These are phyloP conservation scores for Cymodocea nodosa DNA, from an alignment of 116 monocot genomes.

Conservation along the genomic window DNA sequence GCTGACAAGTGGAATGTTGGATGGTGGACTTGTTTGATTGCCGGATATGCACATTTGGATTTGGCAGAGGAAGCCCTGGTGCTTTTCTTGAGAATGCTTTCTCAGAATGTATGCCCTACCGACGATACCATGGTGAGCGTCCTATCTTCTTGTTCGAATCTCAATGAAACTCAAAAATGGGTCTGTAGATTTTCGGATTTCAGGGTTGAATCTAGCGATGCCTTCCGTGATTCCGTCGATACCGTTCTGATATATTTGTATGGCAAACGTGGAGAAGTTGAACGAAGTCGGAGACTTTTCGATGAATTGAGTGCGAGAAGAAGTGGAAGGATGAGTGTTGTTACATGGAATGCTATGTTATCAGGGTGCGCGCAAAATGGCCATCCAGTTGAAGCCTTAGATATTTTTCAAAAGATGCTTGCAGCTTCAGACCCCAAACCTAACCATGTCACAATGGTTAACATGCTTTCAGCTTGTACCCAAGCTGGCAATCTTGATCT, in stretches of 20 bases:
- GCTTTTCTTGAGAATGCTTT: constrained; percentile 21
- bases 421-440: constrained; percentile 4
- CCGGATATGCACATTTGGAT: constrained; percentile 9
- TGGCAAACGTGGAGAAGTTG: constrained; percentile 13
- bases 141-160: constrained; percentile 23
- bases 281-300: constrained; percentile 12
- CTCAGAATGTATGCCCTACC: constrained; percentile 6
- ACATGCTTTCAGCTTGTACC: constrained; percentile 23
- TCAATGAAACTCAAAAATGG: constrained; percentile 12
- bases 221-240: constrained; percentile 8
- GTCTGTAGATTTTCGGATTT: background rate
- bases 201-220: background rate
- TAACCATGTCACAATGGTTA: constrained; percentile 24
- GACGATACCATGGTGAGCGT: constrained; percentile 28
- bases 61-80: constrained; percentile 9
- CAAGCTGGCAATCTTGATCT: constrained; percentile 26
- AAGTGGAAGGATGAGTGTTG: constrained; percentile 6
- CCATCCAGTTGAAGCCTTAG: constrained; percentile 11
- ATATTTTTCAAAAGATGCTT: constrained; percentile 15
- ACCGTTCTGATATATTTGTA: constrained; percentile 19
- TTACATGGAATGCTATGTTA: constrained; percentile 25
- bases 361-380: constrained; percentile 12
- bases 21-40: constrained; percentile 27
- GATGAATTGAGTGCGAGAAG: constrained; percentile 8
- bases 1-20: constrained; percentile 1